These are phyloP conservation scores for Plasmodium coatneyi DNA, from an alignment of 169 alveolate genomes.

Conservation along the genomic window DNA sequence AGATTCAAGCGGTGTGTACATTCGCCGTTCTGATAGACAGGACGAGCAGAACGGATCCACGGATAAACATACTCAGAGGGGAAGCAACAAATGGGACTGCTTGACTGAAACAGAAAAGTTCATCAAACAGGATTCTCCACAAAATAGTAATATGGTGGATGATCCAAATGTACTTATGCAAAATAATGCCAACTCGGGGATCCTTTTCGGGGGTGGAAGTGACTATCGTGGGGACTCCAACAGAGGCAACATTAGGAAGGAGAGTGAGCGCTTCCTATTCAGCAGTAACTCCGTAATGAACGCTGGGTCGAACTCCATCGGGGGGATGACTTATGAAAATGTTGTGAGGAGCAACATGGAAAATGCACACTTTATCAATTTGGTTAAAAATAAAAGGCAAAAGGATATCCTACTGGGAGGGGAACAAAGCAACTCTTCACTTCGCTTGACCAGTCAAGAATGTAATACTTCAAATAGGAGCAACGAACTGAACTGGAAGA, in stretches of 20 bases:
- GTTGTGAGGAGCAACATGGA: not conserved
- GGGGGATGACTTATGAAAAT: not conserved
- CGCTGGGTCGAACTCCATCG: not conserved
- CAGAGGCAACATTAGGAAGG: not conserved
- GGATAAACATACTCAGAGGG: not conserved
- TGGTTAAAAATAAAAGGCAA: not conserved
- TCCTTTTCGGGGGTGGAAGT: not conserved
- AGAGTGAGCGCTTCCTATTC: slow-evolving; percentile 51
- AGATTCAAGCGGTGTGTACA: not conserved
- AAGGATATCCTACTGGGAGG: not conserved
- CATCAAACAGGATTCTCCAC: not conserved
- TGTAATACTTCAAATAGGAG: not conserved
- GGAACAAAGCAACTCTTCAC: not conserved
- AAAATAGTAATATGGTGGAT: not conserved
- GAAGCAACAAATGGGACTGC: not conserved
- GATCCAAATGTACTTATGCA: not conserved
- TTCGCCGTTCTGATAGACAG: not conserved
- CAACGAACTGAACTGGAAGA: not conserved
- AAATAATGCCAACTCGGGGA: not conserved
- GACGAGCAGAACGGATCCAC: not conserved
- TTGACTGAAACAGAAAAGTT: not conserved
- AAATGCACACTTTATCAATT: not conserved
- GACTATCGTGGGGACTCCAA: not conserved
- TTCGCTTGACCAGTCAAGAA: not conserved
- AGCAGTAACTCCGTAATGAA: slow-evolving; percentile 9